Evolutionary conservation across 352 stramenopile species (phyloP).

Genomic region (Phytopythium helicoides): DNA sequence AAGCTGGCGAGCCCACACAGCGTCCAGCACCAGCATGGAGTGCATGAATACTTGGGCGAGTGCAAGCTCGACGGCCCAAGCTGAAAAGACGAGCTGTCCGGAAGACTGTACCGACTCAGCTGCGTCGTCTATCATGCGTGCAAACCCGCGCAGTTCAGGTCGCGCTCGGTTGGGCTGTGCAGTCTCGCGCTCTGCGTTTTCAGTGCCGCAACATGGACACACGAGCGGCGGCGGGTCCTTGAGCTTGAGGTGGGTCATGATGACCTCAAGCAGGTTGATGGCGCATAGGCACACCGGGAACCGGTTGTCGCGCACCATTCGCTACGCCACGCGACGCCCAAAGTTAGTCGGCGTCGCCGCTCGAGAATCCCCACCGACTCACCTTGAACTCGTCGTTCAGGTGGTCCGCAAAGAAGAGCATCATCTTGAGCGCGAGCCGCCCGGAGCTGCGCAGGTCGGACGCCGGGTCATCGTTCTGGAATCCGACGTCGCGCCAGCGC

Average conservation of each 20-base stretch:
- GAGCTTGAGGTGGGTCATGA: constrained; percentile 66
- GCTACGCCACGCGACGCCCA: constrained; percentile 25
- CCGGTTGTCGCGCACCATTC: constrained; percentile 66
- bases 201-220: constrained; percentile 69
- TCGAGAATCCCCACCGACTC: background rate
- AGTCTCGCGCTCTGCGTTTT: constrained; percentile 58
- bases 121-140: constrained; percentile 37
- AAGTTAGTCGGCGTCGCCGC: too few relatives aligned
- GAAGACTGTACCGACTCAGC: constrained; percentile 35
- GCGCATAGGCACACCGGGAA: constrained; percentile 65
- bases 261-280: constrained; percentile 65
- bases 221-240: constrained; percentile 60
- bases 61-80: constrained; percentile 45
- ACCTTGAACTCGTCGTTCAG: constrained; percentile 74
- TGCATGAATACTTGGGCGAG: constrained; percentile 62
- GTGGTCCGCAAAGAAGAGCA: constrained; percentile 67
- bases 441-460: constrained; percentile 63
- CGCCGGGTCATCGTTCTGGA: constrained; percentile 65
- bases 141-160: constrained; percentile 55
- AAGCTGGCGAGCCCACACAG: constrained; percentile 54
- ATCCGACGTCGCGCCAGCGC: constrained; percentile 62
- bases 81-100: constrained; percentile 31
- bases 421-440: constrained; percentile 55
- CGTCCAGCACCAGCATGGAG: constrained; percentile 57
- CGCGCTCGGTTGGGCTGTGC: constrained; percentile 46